phyloP scores from a whole-genome alignment of 192 early-diverging fungal genomes.

The Backusella macrospora region DNA sequence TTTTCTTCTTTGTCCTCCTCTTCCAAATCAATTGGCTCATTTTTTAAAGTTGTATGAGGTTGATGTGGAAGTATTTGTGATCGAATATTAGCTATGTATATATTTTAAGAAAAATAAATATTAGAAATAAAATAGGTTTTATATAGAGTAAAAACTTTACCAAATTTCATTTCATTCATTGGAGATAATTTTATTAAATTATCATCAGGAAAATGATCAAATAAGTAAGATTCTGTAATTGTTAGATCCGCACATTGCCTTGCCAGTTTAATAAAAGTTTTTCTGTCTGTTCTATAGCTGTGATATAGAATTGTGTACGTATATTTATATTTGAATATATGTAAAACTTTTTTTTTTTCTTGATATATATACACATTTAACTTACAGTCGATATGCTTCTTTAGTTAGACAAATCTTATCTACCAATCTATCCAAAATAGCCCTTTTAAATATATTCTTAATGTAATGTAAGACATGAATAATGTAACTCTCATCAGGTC shows the following conservation, averaged over 20 bases:
- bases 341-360: neutral
- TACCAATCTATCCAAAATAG: slow-evolving; percentile 64
- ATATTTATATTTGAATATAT: too few species aligned
- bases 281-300: slow-evolving; percentile 62
- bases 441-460: slow-evolving; percentile 85
- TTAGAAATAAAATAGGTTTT: neutral
- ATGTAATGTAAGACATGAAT: slow-evolving; percentile 87
- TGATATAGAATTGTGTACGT: neutral
- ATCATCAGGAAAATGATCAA: slow-evolving; percentile 55
- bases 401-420: slow-evolving; percentile 67
- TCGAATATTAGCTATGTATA: slow-evolving; percentile 7
- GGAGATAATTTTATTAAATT: slow-evolving; percentile 63
- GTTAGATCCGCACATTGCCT: slow-evolving; percentile 77
- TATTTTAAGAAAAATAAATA: neutral
- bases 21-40: neutral
- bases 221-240: slow-evolving; percentile 64
- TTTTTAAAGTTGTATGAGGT: too few species aligned
- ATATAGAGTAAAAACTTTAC: slow-evolving; percentile 21
- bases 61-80: neutral
- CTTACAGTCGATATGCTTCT: slow-evolving; percentile 67
- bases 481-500: slow-evolving; percentile 83
- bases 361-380: slow-evolving; percentile 2
- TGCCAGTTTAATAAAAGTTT: slow-evolving; percentile 66
- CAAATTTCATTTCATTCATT: slow-evolving; percentile 58
- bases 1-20: neutral